Percentiles rank a stretch among this genome's conserved stretches.
Conservation (phyloP, 2,329 filamentous ascomycete genomes). For the Ophiostoma sp. region DNA sequence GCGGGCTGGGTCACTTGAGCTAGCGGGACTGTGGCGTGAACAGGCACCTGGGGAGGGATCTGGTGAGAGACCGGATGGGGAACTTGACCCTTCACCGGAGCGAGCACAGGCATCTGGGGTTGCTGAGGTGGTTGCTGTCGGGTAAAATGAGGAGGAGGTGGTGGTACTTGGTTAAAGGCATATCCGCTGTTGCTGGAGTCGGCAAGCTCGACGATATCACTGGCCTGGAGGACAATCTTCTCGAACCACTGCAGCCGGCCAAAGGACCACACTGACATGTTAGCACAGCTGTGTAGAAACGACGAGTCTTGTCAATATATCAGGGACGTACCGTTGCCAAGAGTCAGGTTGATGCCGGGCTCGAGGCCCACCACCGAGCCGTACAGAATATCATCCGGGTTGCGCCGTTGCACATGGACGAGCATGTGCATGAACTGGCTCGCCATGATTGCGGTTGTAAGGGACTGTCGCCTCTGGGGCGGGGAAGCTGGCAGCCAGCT, state of each 20-base stretch:
- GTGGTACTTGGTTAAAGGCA: not conserved
- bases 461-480: not conserved
- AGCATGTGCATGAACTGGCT: slow-evolving; percentile 68
- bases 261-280: slow-evolving; percentile 37
- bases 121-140: not conserved
- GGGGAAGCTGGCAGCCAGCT: not conserved
- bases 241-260: slow-evolving; percentile 39
- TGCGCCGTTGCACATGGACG: slow-evolving; percentile 56
- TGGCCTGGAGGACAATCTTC: slow-evolving; percentile 43
- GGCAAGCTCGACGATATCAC: slow-evolving; percentile 33
- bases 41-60: not conserved
- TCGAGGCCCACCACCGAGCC: slow-evolving; percentile 66
- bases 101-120: not conserved
- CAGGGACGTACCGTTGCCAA: slow-evolving; percentile 59
- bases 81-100: not conserved
- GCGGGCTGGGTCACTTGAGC: not conserved
- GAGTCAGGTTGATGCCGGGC: slow-evolving; percentile 60
- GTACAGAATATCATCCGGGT: slow-evolving; percentile 59
- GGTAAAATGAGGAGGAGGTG: not conserved
- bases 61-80: not conserved
- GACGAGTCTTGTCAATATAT: not conserved
- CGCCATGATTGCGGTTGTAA: slow-evolving; percentile 46
- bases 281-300: not conserved
- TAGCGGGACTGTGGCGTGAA: not conserved
- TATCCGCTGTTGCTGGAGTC: slow-evolving; percentile 15